Base-by-base conservation (phyloP, 768 basidiomycete species). In the Calocybe indica region DNA sequence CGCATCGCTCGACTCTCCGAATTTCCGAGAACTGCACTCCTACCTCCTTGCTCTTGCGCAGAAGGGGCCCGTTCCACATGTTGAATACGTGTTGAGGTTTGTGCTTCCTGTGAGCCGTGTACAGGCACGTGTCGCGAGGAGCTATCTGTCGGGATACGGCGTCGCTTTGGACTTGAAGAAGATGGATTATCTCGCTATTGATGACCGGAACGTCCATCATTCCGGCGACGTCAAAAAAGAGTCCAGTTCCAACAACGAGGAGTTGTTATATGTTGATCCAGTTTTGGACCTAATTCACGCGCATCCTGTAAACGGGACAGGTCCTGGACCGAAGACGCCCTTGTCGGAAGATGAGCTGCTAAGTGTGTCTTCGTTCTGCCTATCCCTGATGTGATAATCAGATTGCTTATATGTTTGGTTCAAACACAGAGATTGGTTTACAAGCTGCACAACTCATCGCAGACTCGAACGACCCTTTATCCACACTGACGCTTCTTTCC, bases 141-240 rank as follows among this genome's bases (percentile, higher is more conserved):
- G 66, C 49, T 73, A 76, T 57, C 69, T 99, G 6, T 82, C 87
- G 3, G 95, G 95, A 5, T 99, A 92, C 56, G 96, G 96, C 3
- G 94, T 94, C 6, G 76, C 87, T 14, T 70, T 99, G 45, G 92
- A 95, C 55, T 66, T 99, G 56, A 99, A 99, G 73, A 96, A 94
- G 70, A 96, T 82, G 75, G 96, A 99, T 57, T 99, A 98, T 61
- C 77, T 97, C 9, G 92, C 86, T 4, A 69, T 97, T 6, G 96
- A 99, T 59, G 96, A 99, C 62, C 72, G 96, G 39, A 63, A 76
- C 43, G 58, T 68, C 3, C 64, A 29, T n/a, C 31, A 34, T 45
- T 38, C n/a, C 15, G 47, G 51, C 43, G 50, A 40, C 5, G 49
- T 43, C 13, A 48, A 45, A 11, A 46, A 38, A 11, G 49, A 31